phyloP scores from a whole-genome alignment of 176 grass and related monocot genomes.

The Cenchrus americanus region DNA sequence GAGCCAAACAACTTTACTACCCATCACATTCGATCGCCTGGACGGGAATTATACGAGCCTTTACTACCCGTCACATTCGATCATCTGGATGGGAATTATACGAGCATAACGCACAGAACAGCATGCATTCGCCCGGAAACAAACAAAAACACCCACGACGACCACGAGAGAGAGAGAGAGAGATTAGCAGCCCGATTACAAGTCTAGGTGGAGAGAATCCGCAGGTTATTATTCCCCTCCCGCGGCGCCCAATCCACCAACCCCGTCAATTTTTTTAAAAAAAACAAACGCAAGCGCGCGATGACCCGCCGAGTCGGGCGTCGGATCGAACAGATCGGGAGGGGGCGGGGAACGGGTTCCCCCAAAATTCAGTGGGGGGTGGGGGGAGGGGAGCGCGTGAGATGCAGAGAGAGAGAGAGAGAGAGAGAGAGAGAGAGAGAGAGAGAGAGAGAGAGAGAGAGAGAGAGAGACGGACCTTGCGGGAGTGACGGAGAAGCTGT shows the following conservation, averaged over 20 bases:
- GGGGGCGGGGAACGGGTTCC: not conserved
- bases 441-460: no score
- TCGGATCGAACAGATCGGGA: slow-evolving; percentile 1
- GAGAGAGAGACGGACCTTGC: slow-evolving; percentile 74
- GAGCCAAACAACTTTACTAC: not conserved
- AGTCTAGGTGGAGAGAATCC: not conserved
- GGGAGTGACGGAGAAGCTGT: slow-evolving; percentile 73
- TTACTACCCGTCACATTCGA: not conserved
- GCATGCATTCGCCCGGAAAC: not conserved
- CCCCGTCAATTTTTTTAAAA: not conserved
- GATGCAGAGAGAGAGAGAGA: no score
- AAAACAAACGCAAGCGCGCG: not conserved
- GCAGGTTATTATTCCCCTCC: not conserved
- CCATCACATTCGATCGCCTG: not conserved
- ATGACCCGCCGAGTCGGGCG: not conserved
- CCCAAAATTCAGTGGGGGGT: not conserved
- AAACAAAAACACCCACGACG: not conserved
- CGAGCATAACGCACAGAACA: not conserved
- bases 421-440: no score
- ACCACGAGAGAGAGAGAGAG: no score
- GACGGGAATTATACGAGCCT: not conserved
- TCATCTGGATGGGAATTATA: not conserved
- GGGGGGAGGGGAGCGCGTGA: not conserved
- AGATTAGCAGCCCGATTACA: not conserved
- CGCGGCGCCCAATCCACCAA: not conserved